Percentiles rank a stretch among this genome's conserved stretches.
phyloP scores from a whole-genome alignment of 2,329 filamentous ascomycete species.

The Rutstroemia sydowiana region DNA sequence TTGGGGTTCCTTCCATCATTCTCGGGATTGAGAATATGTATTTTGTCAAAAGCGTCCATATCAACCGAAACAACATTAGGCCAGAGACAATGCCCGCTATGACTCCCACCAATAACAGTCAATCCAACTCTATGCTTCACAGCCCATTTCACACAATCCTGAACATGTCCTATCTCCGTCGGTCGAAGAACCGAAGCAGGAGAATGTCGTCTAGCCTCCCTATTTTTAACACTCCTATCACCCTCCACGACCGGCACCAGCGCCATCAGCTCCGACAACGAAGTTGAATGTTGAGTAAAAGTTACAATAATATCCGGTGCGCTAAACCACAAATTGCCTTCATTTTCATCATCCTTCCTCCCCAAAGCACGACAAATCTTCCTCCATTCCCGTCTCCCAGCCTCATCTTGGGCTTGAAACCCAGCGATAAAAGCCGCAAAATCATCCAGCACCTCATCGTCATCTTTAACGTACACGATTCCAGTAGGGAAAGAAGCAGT shows the following conservation, averaged over 20 bases:
- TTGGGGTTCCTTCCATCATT: constrained; percentile 11
- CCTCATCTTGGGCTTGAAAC: constrained; percentile 30
- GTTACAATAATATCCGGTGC: constrained; percentile 42
- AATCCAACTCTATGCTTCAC: constrained; percentile 35
- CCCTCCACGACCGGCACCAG: constrained; percentile 30
- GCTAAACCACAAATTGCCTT: constrained; percentile 39
- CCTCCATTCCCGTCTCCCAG: constrained; percentile 39
- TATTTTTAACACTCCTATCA: constrained; percentile 40
- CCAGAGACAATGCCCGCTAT: constrained; percentile 51
- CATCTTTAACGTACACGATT: constrained; percentile 35
- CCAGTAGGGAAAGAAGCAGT: constrained; percentile 42
- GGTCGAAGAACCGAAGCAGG: constrained; percentile 41
- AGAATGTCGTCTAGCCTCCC: constrained; percentile 39
- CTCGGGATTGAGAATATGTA: constrained; percentile 35
- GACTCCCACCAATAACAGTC: constrained; percentile 52
- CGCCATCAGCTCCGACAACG: constrained; percentile 36
- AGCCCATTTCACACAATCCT: constrained; percentile 51
- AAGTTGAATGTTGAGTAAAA: constrained; percentile 41
- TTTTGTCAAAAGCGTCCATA: constrained; percentile 47
- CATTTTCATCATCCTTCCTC: constrained; percentile 31
- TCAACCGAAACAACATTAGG: constrained; percentile 48
- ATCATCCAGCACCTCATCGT: constrained; percentile 39
- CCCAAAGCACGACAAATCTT: constrained; percentile 43
- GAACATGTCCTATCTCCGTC: constrained; percentile 40
- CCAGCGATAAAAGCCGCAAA: constrained; percentile 49